Base-by-base conservation (phyloP, 1,284 basidiomycete species). In the Cryptococcus wingfieldii region DNA sequence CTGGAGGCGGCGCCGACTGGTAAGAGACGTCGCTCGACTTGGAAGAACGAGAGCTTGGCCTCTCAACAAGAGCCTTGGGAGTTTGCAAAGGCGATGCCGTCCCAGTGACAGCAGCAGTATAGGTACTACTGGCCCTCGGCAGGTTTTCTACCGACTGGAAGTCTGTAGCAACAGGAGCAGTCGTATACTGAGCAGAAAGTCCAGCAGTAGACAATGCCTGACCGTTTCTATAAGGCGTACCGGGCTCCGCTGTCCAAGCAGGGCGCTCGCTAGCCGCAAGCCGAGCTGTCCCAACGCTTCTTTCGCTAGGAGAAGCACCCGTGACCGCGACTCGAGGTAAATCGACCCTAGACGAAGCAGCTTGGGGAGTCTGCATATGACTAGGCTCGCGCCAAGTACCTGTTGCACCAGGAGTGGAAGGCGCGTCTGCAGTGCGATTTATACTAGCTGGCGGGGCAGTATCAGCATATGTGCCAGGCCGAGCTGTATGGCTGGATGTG, bases 1-100 rank as follows among this genome's bases (percentile, higher is more conserved):
- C 57, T 5, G 68, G 62, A 14, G 67, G 67, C 34, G 66, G 64
- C 34, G 65, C 66, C 16, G 65, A 61, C 14, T 65, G 52, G 46
- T 66, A 68, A 3, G 65, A 61, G 13, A 59, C 52, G 2, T 43
- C 28, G 7, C 64, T 44, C 5, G 58, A 45, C 47, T 42, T 54
- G n/a, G 56, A 58, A 34, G 45, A 38, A 9, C 51, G 47, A n/a
- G 55, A 57, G 5, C 47, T 52, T 12, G 56, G n/a, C 42, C 51
- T 50, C 42, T 53, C 54, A 38, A 37, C 16, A 41, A 25, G 9
- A 12, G 51, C 37, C 10, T 47, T 39, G 5, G 61, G 61, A 19
- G 56, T 63, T 14, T 56, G 47, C 37, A 54, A 55, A 38, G 53
- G 54, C 12, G 61, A 63, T 6, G 50, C 50, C 7, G 59, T 53